A percentile compares a stretch with the other conserved stretches of the same genome.
These are phyloP conservation scores for Cyclotella atomus DNA, from an alignment of 108 stramenopile species.

Conservation along the genomic window DNA sequence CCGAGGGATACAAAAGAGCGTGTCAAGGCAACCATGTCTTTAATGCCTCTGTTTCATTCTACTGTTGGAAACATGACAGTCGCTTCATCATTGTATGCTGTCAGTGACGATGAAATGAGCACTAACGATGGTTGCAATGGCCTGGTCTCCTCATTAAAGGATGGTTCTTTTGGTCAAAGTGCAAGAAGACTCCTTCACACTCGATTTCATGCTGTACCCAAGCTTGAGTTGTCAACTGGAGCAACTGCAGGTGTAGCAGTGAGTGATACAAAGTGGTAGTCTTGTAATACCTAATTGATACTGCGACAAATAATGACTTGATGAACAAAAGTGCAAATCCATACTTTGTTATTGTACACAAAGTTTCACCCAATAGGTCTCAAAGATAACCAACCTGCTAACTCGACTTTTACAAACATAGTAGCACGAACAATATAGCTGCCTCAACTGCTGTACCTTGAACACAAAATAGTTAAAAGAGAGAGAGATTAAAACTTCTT, in stretches of 20 bases:
- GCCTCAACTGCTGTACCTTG: no score
- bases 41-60: conserved; percentile 32
- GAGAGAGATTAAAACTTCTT: neutral
- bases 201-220: conserved; percentile 79
- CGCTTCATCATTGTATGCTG: conserved; percentile 10
- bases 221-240: conserved; percentile 79
- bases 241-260: conserved; percentile 82
- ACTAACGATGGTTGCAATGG: neutral
- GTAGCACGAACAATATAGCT: no score
- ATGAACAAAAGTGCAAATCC: no score
- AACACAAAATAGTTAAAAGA: no score
- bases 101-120: neutral
- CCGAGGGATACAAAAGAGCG: conserved; percentile 79
- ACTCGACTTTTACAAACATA: no score
- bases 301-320: no score
- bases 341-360: no score
- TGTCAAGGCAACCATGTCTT: conserved; percentile 45
- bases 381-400: no score
- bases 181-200: conserved; percentile 60
- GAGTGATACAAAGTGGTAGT: conserved; percentile 83
- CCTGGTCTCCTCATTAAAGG: neutral
- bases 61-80: conserved; percentile 1
- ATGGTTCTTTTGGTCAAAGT: conserved; percentile 25
- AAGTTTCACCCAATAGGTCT: no score
- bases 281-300: neutral